Evolutionary conservation across 352 stramenopile genomes (phyloP), one percentile per base, ranked within the genome.

Genomic region (Thalassiosira pacifica): DNA sequence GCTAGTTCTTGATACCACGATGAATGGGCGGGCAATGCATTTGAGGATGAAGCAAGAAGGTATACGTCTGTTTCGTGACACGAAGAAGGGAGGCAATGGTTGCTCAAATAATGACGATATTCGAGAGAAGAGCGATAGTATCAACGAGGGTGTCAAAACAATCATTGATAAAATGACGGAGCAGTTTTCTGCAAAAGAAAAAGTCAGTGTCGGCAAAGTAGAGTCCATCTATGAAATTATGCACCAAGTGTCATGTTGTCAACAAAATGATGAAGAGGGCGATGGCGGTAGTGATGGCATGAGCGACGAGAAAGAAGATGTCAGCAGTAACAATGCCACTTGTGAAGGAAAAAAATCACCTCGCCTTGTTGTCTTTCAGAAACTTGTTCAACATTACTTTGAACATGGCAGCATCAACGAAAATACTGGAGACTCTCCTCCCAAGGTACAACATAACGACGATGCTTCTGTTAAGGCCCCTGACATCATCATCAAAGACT

Each of bases 191-290:
- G 82, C 70, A 34, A 83, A 92, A 34, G 89, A 90, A 18, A 61
- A 57, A 27, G 66, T 76, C 34, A 61, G 70, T 57, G 81, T 87
- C 10, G 74, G 55, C 1, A 95, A 95, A 85, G 90, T 94, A 4
- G 64, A 90, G n/a, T 79, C 85, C 24, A 91, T 93, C 40, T 80
- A 91, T 64, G 69, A 84, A 32, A 94, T 94, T 57, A 66, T 93
- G 48, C 29, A 85, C 18, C 52, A 88, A 73, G 86, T 93, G 22
- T 82, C 80, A 22, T 68, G 60, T 34, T 52, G 66, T 63, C 27
- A 40, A 42, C 40, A 66, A 27, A 24, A 57, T 2, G 27, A 13
- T 37, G 48, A 67, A 11, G 61, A 81, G 40, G 32, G 63, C 42
- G 34, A 42, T 42, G 26, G 66, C n/a, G 16, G 64, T 19, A 57